Evolutionary conservation across 257 asterid species (phyloP).

Genomic region (Marsdenia floribunda): DNA sequence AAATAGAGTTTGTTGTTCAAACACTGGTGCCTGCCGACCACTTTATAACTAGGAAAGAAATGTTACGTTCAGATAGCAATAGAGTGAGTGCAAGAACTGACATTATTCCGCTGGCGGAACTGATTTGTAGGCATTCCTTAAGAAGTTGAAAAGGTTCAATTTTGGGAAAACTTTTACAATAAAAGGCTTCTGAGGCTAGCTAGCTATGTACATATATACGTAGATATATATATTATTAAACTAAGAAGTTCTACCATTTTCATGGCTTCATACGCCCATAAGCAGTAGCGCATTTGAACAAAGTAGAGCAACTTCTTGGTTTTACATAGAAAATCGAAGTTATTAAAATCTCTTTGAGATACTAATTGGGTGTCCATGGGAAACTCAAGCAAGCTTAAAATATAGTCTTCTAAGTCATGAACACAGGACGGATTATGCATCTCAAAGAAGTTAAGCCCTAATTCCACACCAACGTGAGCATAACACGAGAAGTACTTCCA

Average conservation of each 20-base stretch:
- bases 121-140: too few relatives aligned
- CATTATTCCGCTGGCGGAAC: too few relatives aligned
- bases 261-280: constrained; percentile 28
- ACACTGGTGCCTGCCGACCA: too few relatives aligned
- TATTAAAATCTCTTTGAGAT: not conserved
- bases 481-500: constrained; percentile 53
- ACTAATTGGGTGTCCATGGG: constrained; percentile 14
- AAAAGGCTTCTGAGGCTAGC: too few relatives aligned
- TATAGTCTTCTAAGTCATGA: constrained; percentile 54
- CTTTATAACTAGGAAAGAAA: too few relatives aligned
- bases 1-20: too few relatives aligned
- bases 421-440: constrained; percentile 62
- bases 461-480: constrained; percentile 60
- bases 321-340: constrained; percentile 21
- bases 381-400: constrained; percentile 44
- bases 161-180: too few relatives aligned
- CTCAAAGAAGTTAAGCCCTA: constrained; percentile 50
- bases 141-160: too few relatives aligned
- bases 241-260: constrained; percentile 23
- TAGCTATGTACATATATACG: too few relatives aligned
- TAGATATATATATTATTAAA: too few relatives aligned
- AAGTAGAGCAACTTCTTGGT: constrained; percentile 28
- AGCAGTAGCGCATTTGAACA: constrained; percentile 15
- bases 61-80: too few relatives aligned
- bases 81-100: too few relatives aligned